Percentiles rank a stretch among this genome's conserved stretches.
Conservation (phyloP, 1,284 basidiomycete species). For the Coriolopsis trogii region DNA sequence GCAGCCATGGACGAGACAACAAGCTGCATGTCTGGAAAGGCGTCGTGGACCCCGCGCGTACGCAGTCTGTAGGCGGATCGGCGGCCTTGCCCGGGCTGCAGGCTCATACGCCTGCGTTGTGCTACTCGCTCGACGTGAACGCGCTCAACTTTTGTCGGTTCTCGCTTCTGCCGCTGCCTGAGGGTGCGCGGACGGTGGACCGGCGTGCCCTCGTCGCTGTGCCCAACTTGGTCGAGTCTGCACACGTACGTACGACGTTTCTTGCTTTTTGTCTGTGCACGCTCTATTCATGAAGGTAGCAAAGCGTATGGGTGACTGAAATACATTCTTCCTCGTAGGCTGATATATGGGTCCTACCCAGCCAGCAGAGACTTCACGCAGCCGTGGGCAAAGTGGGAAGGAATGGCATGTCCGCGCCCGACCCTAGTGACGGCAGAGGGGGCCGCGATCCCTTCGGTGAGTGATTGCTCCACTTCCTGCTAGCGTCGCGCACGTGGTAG, state of each 20-base stretch:
- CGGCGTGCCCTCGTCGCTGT: slow-evolving; percentile 66
- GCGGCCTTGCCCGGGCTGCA: slow-evolving; percentile 53
- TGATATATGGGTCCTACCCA: slow-evolving; percentile 79
- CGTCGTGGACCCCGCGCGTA: slow-evolving; percentile 44
- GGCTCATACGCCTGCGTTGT: slow-evolving; percentile 53
- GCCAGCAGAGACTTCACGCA: slow-evolving; percentile 70
- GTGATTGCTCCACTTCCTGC: background rate
- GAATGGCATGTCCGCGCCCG: slow-evolving; percentile 35
- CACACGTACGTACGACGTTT: slow-evolving; percentile 54
- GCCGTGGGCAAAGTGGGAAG: slow-evolving; percentile 64
- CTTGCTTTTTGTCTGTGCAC: background rate
- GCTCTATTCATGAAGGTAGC: too few relatives aligned
- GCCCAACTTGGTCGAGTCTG: slow-evolving; percentile 87
- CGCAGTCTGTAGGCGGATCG: slow-evolving; percentile 59
- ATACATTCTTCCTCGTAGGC: slow-evolving; percentile 50
- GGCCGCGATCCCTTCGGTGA: slow-evolving; percentile 37
- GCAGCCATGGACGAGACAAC: slow-evolving; percentile 86
- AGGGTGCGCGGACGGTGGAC: slow-evolving; percentile 18
- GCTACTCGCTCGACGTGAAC: slow-evolving; percentile 81
- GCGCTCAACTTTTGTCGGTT: slow-evolving; percentile 91
- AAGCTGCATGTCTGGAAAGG: slow-evolving; percentile 74
- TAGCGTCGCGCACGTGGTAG: too few relatives aligned
- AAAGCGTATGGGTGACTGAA: background rate
- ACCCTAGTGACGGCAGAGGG: slow-evolving; percentile 54
- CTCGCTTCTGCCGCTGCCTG: slow-evolving; percentile 46